Base-by-base conservation (phyloP, 768 basidiomycete genomes). In the Termitomyces sp. region DNA sequence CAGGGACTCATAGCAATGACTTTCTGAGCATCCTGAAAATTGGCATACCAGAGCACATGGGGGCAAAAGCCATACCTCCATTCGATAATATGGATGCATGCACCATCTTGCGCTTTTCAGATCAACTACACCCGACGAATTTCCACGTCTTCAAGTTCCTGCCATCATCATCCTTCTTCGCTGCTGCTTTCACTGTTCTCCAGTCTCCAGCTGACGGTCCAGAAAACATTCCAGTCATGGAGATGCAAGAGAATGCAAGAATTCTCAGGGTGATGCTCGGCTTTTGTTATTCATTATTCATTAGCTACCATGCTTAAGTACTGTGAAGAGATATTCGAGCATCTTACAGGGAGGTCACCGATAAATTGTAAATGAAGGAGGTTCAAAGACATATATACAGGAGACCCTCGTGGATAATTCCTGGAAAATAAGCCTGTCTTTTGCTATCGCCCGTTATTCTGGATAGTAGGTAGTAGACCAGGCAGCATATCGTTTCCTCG, bases 161-260 rank as follows among this genome's bases (percentile, higher is more conserved):
- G 54, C 70, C 86, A 11, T 74, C 79, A 0, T 86, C 86, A 11
- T 73, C 79, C 5, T 78, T 86, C 65, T 86, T 86, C 60, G 71
- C 72, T 49, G 73, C 75, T 59, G 79, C 83, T 71, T 79, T 85
- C 60, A 72, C 75, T 8, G 65, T 85, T 33, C 83, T 83, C 28
- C 73, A 73, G 59, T 74, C 82, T 1, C 53, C 67, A 10, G 59
- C 66, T 10, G 70, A 70, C 47, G 60, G 60, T 37, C 69, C 68
- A 50, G 64, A 71, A 43, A 73, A 68, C 0, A 62, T 75, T 3
- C 73, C 78, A 23, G 66, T 81, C 52, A 74, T 82, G 58, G 73
- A 77, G 17, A 73, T 82, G 64, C 50, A 77, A 23, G 83, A 84
- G 61, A 72, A 74, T 63, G 71, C 68, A 49, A 59, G 64, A n/a